A percentile compares a stretch with the other conserved stretches of the same genome.
Conservation (phyloP, 2,329 filamentous ascomycete genomes). For the Aspergillus floridensis region DNA sequence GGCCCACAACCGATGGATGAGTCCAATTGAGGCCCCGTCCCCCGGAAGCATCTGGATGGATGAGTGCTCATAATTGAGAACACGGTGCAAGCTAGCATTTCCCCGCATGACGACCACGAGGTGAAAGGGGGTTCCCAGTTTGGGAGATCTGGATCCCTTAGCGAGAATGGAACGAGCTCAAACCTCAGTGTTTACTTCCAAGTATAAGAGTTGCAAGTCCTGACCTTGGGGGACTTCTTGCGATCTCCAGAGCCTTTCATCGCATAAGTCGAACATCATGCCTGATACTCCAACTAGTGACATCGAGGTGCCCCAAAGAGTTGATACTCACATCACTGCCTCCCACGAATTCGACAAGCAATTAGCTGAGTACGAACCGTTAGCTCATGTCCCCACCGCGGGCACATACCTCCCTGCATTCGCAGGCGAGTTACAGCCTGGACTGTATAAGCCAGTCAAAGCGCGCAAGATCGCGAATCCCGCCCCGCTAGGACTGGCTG, state of each 20-base stretch:
- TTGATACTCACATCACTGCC: not conserved
- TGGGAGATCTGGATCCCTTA: not conserved
- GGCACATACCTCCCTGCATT: conserved; percentile 54
- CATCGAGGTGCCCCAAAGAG: not conserved
- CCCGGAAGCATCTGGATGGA: not conserved
- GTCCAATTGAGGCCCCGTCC: not conserved
- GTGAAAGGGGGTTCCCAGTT: not conserved
- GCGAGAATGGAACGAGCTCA: too few species aligned
- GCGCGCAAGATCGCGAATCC: conserved; percentile 69
- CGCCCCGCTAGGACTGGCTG: conserved; percentile 67
- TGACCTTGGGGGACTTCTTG: too few species aligned
- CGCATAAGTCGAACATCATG: not conserved
- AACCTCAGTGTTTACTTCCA: too few species aligned
- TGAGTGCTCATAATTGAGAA: not conserved
- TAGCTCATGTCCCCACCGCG: conserved; percentile 43
- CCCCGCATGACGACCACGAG: not conserved
- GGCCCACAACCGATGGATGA: not conserved
- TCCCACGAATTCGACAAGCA: not conserved
- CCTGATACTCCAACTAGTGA: not conserved
- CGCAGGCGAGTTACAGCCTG: conserved; percentile 67
- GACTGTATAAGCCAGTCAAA: conserved; percentile 59
- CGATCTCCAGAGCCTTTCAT: too few species aligned
- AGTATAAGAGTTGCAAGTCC: too few species aligned
- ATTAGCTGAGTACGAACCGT: conserved; percentile 28
- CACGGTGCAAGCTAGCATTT: not conserved